phyloP scores from a whole-genome alignment of 2,329 filamentous ascomycete genomes.

The Periconia sp. region DNA sequence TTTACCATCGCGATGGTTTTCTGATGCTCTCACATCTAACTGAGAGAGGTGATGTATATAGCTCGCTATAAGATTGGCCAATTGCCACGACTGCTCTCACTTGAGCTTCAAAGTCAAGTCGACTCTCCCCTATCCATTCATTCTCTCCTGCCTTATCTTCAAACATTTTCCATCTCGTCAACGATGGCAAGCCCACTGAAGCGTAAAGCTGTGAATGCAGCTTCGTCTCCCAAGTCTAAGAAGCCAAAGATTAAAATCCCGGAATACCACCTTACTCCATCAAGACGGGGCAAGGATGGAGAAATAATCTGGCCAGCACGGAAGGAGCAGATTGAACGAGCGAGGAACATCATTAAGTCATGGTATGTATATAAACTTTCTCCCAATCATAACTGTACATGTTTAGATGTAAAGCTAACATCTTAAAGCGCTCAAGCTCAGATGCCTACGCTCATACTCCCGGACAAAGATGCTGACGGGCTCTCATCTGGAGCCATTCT shows the following conservation, averaged over 20 bases:
- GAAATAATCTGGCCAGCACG: conserved; percentile 68
- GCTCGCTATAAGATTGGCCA: too few species aligned
- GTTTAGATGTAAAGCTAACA: conserved; percentile 6
- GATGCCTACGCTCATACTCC: conserved; percentile 65
- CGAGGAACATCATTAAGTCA: conserved; percentile 62
- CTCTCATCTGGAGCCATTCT: conserved; percentile 69
- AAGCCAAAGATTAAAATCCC: conserved; percentile 33
- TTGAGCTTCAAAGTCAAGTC: too few species aligned
- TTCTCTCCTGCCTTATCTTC: too few species aligned
- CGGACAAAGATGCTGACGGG: conserved; percentile 74
- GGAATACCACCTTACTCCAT: conserved; percentile 38
- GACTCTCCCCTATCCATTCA: too few species aligned
- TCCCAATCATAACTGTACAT: neutral
- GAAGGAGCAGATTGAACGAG: conserved; percentile 59
- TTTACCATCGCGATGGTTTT: too few species aligned
- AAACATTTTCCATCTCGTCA: too few species aligned
- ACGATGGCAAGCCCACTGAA: conserved; percentile 34
- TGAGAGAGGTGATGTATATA: too few species aligned
- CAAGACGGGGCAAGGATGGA: conserved; percentile 45
- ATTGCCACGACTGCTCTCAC: too few species aligned
- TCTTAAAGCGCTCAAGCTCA: conserved; percentile 55
- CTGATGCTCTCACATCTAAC: too few species aligned
- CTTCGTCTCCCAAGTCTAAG: conserved; percentile 25
- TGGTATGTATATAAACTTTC: conserved; percentile 56
- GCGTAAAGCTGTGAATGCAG: conserved; percentile 31